Conservation (phyloP, 176 grass and related monocot species). For the Raddia distichophylla region DNA sequence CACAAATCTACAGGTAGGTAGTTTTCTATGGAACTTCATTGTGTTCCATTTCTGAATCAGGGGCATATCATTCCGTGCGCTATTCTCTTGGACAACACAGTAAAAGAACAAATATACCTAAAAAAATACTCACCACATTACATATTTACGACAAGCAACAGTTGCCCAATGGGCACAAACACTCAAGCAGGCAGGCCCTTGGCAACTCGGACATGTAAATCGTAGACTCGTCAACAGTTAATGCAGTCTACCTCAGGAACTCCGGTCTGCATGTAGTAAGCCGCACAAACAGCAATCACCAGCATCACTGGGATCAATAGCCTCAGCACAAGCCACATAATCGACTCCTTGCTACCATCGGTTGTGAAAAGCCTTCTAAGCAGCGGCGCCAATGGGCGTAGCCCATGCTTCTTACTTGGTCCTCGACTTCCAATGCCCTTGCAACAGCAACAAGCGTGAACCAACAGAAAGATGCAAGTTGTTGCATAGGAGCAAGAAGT, state of each 20-base stretch:
- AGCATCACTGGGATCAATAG: conserved; percentile 46
- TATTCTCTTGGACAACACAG: not conserved
- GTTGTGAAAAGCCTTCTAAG: conserved; percentile 35
- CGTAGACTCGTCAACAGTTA: conserved; percentile 28
- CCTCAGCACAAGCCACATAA: conserved; percentile 46
- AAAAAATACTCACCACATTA: not conserved
- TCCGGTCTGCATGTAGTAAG: conserved; percentile 45
- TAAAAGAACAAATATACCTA: too few relatives aligned
- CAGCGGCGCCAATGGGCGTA: conserved; percentile 28
- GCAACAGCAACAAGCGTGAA: conserved; percentile 23
- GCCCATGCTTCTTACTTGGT: conserved; percentile 42
- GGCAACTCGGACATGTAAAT: not conserved
- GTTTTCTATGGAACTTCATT: not conserved
- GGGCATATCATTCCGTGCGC: not conserved
- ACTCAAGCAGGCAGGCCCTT: not conserved
- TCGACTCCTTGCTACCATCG: conserved; percentile 40
- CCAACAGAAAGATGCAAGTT: not conserved
- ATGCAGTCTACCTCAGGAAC: conserved; percentile 48
- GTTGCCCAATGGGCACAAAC: not conserved
- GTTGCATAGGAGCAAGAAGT: not conserved
- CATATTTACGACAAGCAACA: conserved; percentile 5
- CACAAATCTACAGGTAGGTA: too few relatives aligned
- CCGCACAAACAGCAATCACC: conserved; percentile 44
- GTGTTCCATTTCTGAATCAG: not conserved
- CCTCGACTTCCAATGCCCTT: conserved; percentile 28